A percentile compares a stretch with the other conserved stretches of the same genome.
Evolutionary conservation across 768 basidiomycete genomes (phyloP).

Genomic region (Amanita brunnescens): DNA sequence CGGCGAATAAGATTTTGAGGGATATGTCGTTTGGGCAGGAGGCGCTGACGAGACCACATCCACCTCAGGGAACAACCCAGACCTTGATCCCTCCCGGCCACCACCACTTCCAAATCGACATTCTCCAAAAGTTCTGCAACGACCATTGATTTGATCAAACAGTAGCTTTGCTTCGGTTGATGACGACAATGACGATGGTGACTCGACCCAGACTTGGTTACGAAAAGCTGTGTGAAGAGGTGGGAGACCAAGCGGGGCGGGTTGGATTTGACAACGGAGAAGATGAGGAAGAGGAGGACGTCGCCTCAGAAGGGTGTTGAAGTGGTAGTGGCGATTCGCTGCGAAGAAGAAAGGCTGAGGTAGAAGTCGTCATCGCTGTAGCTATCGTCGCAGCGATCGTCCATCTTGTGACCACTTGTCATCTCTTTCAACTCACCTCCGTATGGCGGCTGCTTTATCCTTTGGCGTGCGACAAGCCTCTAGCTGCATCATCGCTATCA

Average conservation of each 20-base stretch:
- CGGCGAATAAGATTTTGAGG: no score
- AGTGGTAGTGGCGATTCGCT: conserved; percentile 9
- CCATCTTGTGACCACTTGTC: not conserved
- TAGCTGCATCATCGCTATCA: conserved; percentile 42
- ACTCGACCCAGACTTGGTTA: no score
- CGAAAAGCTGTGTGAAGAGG: conserved; percentile 55
- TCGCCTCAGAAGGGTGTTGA: conserved; percentile 63
- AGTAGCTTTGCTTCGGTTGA: conserved; percentile 94
- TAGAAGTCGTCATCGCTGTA: no score
- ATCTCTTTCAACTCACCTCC: conserved; percentile 3
- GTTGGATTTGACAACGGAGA: conserved; percentile 88
- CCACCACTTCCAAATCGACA: conserved; percentile 68
- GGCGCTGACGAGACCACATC: conserved; percentile 53
- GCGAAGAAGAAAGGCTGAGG: conserved; percentile 9
- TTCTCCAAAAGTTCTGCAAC: conserved; percentile 95
- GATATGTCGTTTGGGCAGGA: no score
- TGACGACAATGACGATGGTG: no score
- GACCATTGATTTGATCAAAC: conserved; percentile 89
- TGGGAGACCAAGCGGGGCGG: conserved; percentile 72
- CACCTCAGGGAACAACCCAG: no score
- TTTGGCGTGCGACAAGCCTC: conserved; percentile 46
- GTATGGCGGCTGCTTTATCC: conserved; percentile 54
- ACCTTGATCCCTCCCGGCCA: conserved; percentile 60
- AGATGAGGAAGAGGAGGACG: conserved; percentile 87
- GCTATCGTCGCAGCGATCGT: not conserved